These are phyloP conservation scores for Sugiyamaella valdiviana DNA, from an alignment of 805 yeast species.

Conservation along the genomic window DNA sequence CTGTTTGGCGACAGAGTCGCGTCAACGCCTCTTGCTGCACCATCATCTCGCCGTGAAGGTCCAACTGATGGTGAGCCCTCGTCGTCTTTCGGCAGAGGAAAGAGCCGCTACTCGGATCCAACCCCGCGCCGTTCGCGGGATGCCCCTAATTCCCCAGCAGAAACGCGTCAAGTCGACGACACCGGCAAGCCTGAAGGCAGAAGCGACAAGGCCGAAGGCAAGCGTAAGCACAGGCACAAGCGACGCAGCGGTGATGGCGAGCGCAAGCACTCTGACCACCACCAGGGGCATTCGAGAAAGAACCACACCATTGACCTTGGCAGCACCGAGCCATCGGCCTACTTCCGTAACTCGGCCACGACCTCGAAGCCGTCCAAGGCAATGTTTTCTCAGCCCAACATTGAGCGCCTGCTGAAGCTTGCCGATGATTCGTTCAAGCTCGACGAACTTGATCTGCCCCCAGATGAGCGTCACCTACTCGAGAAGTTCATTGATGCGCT, in stretches of 20 bases:
- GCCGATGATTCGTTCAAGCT: conserved; percentile 45
- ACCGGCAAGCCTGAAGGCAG: neutral
- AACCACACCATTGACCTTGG: neutral
- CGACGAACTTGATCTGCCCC: conserved; percentile 62
- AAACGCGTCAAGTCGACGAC: neutral
- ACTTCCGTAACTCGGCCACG: neutral
- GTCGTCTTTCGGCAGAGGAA: neutral
- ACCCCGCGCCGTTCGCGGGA: neutral
- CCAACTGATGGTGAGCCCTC: neutral
- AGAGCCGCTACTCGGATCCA: neutral
- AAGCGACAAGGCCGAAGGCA: neutral
- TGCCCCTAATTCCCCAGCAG: no score
- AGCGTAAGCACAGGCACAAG: conserved; percentile 4
- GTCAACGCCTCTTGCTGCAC: neutral
- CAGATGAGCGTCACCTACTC: conserved; percentile 67
- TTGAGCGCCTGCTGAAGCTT: conserved; percentile 23
- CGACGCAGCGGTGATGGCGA: conserved; percentile 1
- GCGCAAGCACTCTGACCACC: conserved; percentile 3
- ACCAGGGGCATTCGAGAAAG: neutral
- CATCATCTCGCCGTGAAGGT: no score
- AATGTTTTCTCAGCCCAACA: conserved; percentile 21
- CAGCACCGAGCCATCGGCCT: neutral
- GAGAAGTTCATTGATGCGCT: conserved; percentile 84
- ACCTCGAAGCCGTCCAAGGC: neutral
- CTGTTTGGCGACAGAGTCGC: neutral